These are phyloP conservation scores for Meira miltonrushii DNA, from an alignment of 1,284 basidiomycete species.

Conservation along the genomic window DNA sequence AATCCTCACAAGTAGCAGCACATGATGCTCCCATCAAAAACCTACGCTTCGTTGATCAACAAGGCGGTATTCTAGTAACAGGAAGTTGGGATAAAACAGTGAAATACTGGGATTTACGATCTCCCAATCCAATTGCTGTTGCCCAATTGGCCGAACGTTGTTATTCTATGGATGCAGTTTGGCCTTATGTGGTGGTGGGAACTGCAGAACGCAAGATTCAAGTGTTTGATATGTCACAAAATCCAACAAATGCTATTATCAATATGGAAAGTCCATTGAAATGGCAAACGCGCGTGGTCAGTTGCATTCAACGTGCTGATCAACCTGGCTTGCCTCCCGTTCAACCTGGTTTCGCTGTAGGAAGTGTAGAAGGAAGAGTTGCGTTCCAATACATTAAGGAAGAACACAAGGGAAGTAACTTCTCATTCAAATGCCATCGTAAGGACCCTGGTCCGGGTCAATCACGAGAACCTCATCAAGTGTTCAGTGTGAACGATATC, in stretches of 20 bases:
- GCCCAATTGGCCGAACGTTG: slow-evolving; percentile 81
- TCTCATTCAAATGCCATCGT: slow-evolving; percentile 86
- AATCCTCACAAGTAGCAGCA: slow-evolving; percentile 64
- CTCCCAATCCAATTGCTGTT: slow-evolving; percentile 67
- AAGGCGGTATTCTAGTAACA: slow-evolving; percentile 69
- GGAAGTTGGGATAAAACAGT: slow-evolving; percentile 88
- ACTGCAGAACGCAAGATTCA: slow-evolving; percentile 82
- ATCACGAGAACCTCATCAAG: slow-evolving; percentile 57
- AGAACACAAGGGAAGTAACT: slow-evolving; percentile 20
- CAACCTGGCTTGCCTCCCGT: slow-evolving; percentile 27
- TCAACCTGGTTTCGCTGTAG: slow-evolving; percentile 62
- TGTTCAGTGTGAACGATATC: slow-evolving; percentile 87
- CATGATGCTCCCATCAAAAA: slow-evolving; percentile 77
- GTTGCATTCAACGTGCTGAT: slow-evolving; percentile 73
- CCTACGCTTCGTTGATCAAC: slow-evolving; percentile 69
- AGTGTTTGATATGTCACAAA: slow-evolving; percentile 73
- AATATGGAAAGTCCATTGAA: slow-evolving; percentile 57
- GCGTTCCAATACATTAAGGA: slow-evolving; percentile 75
- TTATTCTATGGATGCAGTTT: slow-evolving; percentile 74
- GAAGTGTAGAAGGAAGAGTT: slow-evolving; percentile 90
- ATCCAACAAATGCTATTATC: slow-evolving; percentile 58
- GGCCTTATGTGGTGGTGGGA: slow-evolving; percentile 86
- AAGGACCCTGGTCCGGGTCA: slow-evolving; percentile 57
- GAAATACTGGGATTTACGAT: slow-evolving; percentile 89
- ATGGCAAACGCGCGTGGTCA: slow-evolving; percentile 85